Base-by-base conservation (phyloP, 805 yeast genomes). In the Myxozyma vanderwaltii region DNA sequence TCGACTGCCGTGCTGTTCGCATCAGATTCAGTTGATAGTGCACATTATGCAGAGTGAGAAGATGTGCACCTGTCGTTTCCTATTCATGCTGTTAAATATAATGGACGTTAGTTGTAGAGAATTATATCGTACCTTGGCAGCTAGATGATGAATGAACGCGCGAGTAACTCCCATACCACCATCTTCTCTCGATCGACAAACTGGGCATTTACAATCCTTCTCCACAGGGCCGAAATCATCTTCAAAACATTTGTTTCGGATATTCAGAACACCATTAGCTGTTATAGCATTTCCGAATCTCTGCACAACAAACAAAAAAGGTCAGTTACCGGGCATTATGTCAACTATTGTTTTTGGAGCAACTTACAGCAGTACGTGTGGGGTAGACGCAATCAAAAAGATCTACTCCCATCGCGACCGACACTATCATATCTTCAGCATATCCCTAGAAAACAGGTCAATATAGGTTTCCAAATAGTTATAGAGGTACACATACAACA, bases 311-410 rank as follows among this genome's bases (percentile, higher is more conserved):
- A n/a, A n/a, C n/a, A n/a, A n/a, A n/a, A n/a, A n/a, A n/a, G n/a
- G n/a, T n/a, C n/a, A n/a, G n/a, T n/a, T n/a, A n/a, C n/a, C n/a
- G 4, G 26, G 17, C n/a, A 38, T 17, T 2, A 47, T 12, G 13
- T 17, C 13, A 15, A 13, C 17, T 6, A 4, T 7, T 41, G 10
- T 31, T 21, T 10, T 10, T 12, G 29, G 17, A 24, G 13, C n/a
- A 4, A 48, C 67, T 27, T 47, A 65, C 68, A 45, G 71, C 71
- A 3, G 80, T 77, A 47, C 80, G 67, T 2, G 80, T 77, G 10
- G 80, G 80, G 61, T 75, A 77, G 4, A 77, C 80, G 54, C 80
- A 77, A 59, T 77, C 80, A 65, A 77, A 77, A 70, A 77, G 67
- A 60, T 77, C 80, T 1, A 79, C 80, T 0, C 80, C 80, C 40